Base-by-base conservation (phyloP, 768 basidiomycete species). In the Tylopilus felleus region DNA sequence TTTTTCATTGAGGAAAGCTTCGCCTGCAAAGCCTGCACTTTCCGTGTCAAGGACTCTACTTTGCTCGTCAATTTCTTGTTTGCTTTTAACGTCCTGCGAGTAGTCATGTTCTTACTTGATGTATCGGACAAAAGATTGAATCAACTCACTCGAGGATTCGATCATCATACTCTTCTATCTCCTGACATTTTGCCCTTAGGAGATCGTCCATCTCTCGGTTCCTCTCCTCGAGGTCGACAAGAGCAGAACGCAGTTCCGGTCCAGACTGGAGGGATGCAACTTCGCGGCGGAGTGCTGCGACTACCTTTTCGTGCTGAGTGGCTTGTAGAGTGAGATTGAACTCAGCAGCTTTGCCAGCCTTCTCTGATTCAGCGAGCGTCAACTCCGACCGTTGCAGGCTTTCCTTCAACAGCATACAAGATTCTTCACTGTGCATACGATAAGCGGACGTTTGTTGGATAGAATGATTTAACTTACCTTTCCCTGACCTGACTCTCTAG, bases 121-220 rank as follows among this genome's bases (percentile, higher is more conserved):
- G 40, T 49, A 25, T 60, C 46, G 47, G 46, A 38, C 47, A 47
- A 52, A 56, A 21, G 17, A 22, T 9, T n/a, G 41, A 25, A 36
- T 16, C 10, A 27, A 58, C 57, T 60, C 71, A 92, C 90, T 86
- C 86, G 55, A 92, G 80, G 48, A 84, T 81, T 33, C 81, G 81
- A 64, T 93, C 90, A 61, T 93, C 90, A 52, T 92, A 88, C 61
- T 86, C 88, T 64, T 92, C 90, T 52, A 92, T 89, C 71, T 92
- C 90, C 14, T 76, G 68, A 55, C 85, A 88, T 68, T 90, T 92
- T 40, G 70, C 74, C 52, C 77, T 77, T 41, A 92, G 71, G 41
- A 89, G 72, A 42, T 83, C 82, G 60, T 92, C 90, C 84, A 90
- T 85, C 65, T 90, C 87, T 33, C 74, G 77, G 60, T 84, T 87